Base-by-base conservation (phyloP, 176 grass and related monocot genomes). In the Triticum monococcum region DNA sequence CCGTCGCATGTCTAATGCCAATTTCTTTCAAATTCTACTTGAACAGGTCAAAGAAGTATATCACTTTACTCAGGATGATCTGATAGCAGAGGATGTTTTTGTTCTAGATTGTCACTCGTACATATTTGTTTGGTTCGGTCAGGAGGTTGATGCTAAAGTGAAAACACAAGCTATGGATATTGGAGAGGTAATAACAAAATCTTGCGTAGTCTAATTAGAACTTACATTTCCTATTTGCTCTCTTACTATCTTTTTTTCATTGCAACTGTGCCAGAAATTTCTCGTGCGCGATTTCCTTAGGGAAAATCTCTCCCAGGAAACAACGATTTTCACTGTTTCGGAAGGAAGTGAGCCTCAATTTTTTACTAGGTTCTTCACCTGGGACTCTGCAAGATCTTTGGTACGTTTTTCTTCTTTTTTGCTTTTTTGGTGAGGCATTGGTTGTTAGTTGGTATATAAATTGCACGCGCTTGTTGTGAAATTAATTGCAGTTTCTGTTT, bases 361-460 rank as follows among this genome's bases (percentile, higher is more conserved):
- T 90, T 96, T 99, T 84, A 96, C 90, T 64, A 91, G 94, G 43
- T 99, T 94, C 92, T 99, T 99, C 89, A 87, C 86, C 72, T 99
- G 97, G 97, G 92, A 99, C 87, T 70, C 69, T 10, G 80, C 89
- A 77, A 99, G 94, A 91, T 96, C 94, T 32, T 77, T 75, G 72
- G 97, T 99, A 92, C 82, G 85, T 75, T 75, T 48, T 75, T 75
- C 12, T 75, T 10, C 50, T 46, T 9, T 48, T 75, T 46, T 75
- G 30, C 12, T 75, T 11, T 75, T 48, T 10, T 50, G 7, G 72
- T 52, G 43, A 52, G 24, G 43, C 3, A 50, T 75, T 74, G 12
- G 23, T 74, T 75, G 14, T 16, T 83, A 85, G 43, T 87, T 80
- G 78, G 40, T 83, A 69, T 72, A 12, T 81, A 78, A 67, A 43